These are phyloP conservation scores for Cardiosporidium cionae DNA, from an alignment of 169 alveolate species.

Conservation along the genomic window DNA sequence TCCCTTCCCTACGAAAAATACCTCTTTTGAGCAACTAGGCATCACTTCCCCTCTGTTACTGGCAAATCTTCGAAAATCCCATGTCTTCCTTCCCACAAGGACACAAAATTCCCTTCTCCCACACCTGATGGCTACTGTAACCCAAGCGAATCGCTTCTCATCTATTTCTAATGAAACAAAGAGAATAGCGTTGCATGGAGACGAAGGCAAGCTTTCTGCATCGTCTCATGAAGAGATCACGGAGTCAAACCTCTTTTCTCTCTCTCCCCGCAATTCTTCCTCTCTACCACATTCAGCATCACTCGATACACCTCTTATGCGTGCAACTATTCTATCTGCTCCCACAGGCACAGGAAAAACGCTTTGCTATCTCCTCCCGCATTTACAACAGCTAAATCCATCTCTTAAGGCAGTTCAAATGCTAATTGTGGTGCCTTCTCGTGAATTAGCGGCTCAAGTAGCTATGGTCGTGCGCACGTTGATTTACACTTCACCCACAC, in stretches of 20 bases:
- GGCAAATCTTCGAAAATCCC: background rate
- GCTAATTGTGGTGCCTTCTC: slow-evolving; percentile 16
- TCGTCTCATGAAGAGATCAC: too few species aligned
- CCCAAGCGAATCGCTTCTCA: too few species aligned
- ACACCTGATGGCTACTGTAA: background rate
- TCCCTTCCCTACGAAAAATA: too few species aligned
- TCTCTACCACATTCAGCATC: background rate
- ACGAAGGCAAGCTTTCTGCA: too few species aligned
- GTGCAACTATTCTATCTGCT: too few species aligned
- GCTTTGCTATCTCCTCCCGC: background rate
- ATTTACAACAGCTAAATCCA: background rate
- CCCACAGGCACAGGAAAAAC: background rate
- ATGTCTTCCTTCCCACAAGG: background rate
- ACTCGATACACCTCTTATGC: background rate
- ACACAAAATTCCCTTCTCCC: background rate
- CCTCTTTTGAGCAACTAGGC: background rate
- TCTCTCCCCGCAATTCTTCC: too few species aligned
- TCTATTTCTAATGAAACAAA: too few species aligned
- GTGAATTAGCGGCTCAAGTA: slow-evolving; percentile 27
- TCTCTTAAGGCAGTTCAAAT: background rate
- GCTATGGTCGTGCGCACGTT: background rate
- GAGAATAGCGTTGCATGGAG: too few species aligned
- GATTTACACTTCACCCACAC: background rate
- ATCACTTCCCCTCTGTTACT: background rate
- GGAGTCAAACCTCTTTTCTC: too few species aligned